Percentiles rank a stretch among this genome's conserved stretches.
Conservation (phyloP, 2,329 filamentous ascomycete species). For the Sporothrix inflata region DNA sequence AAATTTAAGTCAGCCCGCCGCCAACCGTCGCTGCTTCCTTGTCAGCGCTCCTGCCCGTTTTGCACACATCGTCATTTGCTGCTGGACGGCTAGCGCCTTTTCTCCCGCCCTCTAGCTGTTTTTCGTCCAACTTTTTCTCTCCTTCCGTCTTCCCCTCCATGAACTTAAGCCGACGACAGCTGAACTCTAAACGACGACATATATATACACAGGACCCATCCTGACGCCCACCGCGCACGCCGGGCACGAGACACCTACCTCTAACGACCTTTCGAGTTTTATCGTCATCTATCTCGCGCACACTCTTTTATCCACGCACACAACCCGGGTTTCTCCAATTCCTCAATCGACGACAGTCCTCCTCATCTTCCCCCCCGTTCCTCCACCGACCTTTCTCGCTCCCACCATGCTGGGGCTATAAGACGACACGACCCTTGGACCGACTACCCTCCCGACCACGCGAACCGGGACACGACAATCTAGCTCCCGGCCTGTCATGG, state of each 20-base stretch:
- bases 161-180: conserved; percentile 15
- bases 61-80: conserved; percentile 29
- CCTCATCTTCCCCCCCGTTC: background rate
- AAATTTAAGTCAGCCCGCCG: conserved; percentile 7
- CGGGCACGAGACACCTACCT: background rate
- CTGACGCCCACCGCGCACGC: background rate
- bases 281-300: background rate
- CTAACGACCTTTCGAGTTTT: background rate
- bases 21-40: conserved; percentile 12
- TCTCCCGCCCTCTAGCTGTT: conserved; percentile 23
- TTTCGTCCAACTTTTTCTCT: conserved; percentile 26
- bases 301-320: background rate
- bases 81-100: conserved; percentile 25
- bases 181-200: background rate
- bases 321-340: background rate
- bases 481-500: conserved; percentile 26
- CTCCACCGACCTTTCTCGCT: background rate
- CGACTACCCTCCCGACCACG: background rate
- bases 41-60: conserved; percentile 19
- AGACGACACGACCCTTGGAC: background rate
- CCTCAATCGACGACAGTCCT: background rate
- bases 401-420: conserved; percentile 22
- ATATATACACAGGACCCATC: background rate
- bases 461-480: background rate
- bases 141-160: conserved; percentile 18